phyloP scores from a whole-genome alignment of 2,329 filamentous ascomycete genomes.

The Colletotrichum viniferum region DNA sequence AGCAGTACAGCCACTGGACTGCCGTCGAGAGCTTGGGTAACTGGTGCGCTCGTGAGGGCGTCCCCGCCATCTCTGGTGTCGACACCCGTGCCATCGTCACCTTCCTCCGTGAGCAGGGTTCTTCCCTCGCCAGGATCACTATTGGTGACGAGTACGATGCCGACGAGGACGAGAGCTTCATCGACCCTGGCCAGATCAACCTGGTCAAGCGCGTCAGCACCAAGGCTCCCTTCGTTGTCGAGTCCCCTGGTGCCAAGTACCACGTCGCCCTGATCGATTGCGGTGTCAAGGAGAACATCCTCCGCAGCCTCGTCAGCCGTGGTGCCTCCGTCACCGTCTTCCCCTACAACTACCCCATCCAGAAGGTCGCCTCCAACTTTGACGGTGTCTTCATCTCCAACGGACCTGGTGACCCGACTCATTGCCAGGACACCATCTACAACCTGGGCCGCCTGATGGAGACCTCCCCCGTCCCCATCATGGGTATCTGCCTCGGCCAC shows the following conservation, averaged over 20 bases:
- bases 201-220: conserved; percentile 95
- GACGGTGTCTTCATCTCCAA: conserved; percentile 99
- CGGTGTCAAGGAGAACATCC: conserved; percentile 99
- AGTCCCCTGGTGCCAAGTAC: conserved; percentile 79
- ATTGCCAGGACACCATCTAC: conserved; percentile 94
- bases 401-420: conserved; percentile 95
- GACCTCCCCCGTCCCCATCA: conserved; percentile 86
- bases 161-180: conserved; percentile 94
- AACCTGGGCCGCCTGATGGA: conserved; percentile 92
- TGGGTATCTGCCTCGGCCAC: conserved; percentile 98
- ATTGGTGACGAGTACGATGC: conserved; percentile 98
- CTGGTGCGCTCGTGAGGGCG: conserved; percentile 96
- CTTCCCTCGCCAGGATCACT: conserved; percentile 91
- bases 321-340: conserved; percentile 93
- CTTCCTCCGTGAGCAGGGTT: conserved; percentile 93
- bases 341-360: conserved; percentile 95
- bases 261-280: conserved; percentile 97
- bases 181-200: conserved; percentile 96
- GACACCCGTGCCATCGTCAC: conserved; percentile 98
- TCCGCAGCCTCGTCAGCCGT: conserved; percentile 89
- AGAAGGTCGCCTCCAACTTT: conserved; percentile 97
- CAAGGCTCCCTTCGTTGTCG: conserved; percentile 96
- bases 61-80: conserved; percentile 94
- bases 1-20: conserved; percentile 98
- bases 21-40: conserved; percentile 91